Evolutionary conservation across 345 rosid genomes (phyloP).

Genomic region (Salix arbutifolia): DNA sequence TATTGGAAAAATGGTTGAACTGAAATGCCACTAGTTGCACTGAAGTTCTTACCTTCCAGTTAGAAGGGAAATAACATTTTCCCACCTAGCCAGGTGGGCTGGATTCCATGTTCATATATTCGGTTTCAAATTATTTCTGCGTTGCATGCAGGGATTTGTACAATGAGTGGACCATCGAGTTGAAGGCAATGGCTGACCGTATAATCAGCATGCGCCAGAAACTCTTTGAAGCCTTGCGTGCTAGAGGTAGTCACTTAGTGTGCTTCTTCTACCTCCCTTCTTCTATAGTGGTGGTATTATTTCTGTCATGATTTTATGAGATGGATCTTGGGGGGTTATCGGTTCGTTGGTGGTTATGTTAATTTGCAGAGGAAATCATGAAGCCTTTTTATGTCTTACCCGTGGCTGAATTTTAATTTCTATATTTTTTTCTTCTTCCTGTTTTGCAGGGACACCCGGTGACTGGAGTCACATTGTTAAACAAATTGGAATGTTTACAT

Average conservation of each 20-base stretch:
- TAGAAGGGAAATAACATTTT: background rate
- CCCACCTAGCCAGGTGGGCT: background rate
- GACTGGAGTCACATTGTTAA: slow-evolving; percentile 55
- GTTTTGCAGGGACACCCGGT: slow-evolving; percentile 46
- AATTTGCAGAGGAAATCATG: background rate
- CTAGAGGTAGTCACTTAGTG: slow-evolving; percentile 28
- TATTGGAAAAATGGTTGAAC: background rate
- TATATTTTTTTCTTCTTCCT: background rate
- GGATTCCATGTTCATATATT: background rate
- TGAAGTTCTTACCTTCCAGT: background rate
- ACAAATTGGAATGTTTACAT: slow-evolving; percentile 50
- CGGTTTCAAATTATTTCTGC: background rate
- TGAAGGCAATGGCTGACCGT: slow-evolving; percentile 45
- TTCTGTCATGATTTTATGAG: background rate
- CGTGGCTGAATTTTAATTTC: background rate
- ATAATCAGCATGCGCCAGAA: slow-evolving; percentile 38
- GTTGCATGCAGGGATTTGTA: slow-evolving; percentile 33
- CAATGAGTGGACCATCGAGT: slow-evolving; percentile 42
- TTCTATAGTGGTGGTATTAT: background rate
- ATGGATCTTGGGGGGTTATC: background rate
- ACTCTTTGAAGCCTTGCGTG: slow-evolving; percentile 34
- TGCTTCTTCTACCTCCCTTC: background rate
- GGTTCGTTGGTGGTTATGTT: background rate
- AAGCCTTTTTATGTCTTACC: background rate
- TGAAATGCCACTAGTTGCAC: background rate